phyloP scores from a whole-genome alignment of 441 rosid genomes.

The Metrosideros polymorpha region DNA sequence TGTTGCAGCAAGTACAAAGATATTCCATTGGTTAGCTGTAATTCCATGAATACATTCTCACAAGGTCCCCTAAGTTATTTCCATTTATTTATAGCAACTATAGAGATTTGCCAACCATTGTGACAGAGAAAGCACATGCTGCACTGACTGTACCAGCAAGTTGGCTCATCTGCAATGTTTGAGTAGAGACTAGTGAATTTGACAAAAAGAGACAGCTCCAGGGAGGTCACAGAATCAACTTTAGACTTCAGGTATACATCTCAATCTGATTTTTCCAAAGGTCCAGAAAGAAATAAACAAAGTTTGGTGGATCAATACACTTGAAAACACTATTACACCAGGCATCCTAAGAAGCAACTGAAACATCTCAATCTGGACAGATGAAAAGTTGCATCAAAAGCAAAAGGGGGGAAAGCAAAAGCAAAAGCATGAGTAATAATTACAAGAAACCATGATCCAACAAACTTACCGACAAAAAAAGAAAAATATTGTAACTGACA shows the following conservation, averaged over 20 bases:
- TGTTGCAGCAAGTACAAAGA: background rate
- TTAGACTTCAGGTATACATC: background rate
- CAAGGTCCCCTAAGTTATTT: background rate
- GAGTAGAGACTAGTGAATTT: background rate
- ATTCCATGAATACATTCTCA: background rate
- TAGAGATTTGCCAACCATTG: background rate
- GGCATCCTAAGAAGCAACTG: constrained; percentile 5
- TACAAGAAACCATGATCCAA: constrained; percentile 28
- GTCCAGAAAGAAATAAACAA: background rate
- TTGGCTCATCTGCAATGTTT: background rate
- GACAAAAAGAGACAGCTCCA: background rate
- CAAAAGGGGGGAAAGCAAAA: background rate
- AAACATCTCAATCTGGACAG: constrained; percentile 11
- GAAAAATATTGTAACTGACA: constrained; percentile 10
- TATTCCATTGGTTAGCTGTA: background rate
- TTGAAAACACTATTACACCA: background rate
- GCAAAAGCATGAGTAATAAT: constrained; percentile 18
- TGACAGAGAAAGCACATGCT: background rate
- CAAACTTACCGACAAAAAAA: constrained; percentile 14
- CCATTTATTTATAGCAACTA: background rate
- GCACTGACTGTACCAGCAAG: background rate
- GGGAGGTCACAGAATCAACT: background rate
- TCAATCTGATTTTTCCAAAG: background rate
- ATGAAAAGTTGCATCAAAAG: constrained; percentile 24
- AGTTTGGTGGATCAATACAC: constrained; percentile 2